Percentiles rank a stretch among this genome's conserved stretches.
Evolutionary conservation across 192 early-diverging fungal species (phyloP).

Genomic region (Phycomyces blakesleeanus): DNA sequence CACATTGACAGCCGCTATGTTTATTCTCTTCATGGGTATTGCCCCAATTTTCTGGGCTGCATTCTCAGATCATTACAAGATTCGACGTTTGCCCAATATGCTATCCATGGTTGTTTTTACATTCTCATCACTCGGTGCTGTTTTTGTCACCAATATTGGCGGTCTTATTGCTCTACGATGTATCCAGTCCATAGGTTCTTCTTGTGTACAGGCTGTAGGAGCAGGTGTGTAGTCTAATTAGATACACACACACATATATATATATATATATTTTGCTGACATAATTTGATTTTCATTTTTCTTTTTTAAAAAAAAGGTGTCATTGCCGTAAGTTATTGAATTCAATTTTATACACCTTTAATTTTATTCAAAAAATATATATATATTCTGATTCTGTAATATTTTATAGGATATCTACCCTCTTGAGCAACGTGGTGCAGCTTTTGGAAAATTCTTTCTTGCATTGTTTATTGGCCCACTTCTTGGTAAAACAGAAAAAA

Average conservation of each 20-base stretch:
- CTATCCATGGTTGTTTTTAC: slow-evolving; percentile 29
- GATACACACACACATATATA: neutral
- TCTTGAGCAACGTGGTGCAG: slow-evolving; percentile 25
- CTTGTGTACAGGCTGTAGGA: slow-evolving; percentile 35
- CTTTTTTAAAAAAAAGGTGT: neutral
- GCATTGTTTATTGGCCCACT: slow-evolving; percentile 29
- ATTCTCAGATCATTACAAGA: slow-evolving; percentile 35
- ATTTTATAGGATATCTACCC: slow-evolving; percentile 17
- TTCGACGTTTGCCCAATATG: slow-evolving; percentile 36
- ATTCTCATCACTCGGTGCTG: slow-evolving; percentile 36
- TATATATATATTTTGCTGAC: no score
- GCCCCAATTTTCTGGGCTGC: slow-evolving; percentile 36
- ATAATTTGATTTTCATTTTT: neutral
- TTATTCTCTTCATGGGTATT: slow-evolving; percentile 44
- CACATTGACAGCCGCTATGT: slow-evolving; percentile 38
- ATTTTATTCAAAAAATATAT: neutral
- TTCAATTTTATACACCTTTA: neutral
- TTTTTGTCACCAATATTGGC: slow-evolving; percentile 26
- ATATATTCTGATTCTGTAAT: neutral
- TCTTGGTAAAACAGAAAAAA: slow-evolving; percentile 1
- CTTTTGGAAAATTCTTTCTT: slow-evolving; percentile 34
- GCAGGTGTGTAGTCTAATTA: slow-evolving; percentile 18
- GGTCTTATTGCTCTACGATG: slow-evolving; percentile 31
- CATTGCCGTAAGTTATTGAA: slow-evolving; percentile 24
- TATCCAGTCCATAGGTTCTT: slow-evolving; percentile 38